A percentile compares a stretch with the other conserved stretches of the same genome.
phyloP scores from a whole-genome alignment of 768 basidiomycete species.

The Tephrocybe sp. region DNA sequence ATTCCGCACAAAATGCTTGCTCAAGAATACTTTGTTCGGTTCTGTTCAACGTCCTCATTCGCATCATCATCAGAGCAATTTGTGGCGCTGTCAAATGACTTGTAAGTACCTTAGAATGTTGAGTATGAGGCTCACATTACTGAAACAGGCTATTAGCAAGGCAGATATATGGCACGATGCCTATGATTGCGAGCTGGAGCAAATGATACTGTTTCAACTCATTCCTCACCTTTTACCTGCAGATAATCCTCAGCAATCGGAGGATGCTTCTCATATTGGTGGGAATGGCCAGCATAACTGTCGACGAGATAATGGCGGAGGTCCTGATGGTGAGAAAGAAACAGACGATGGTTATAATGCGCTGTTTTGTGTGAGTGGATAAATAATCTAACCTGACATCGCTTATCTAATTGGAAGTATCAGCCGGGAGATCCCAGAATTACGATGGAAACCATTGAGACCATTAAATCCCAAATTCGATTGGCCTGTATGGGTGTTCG shows the following conservation, averaged over 20 bases:
- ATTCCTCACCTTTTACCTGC: slow-evolving; percentile 24
- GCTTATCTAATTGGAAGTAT: neutral
- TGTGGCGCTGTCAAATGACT: slow-evolving; percentile 21
- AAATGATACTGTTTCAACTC: slow-evolving; percentile 26
- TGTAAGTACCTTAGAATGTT: slow-evolving; percentile 5
- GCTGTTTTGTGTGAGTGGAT: slow-evolving; percentile 10
- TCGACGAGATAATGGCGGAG: slow-evolving; percentile 23
- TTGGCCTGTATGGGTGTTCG: slow-evolving; percentile 18
- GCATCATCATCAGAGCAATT: slow-evolving; percentile 30
- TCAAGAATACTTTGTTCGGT: slow-evolving; percentile 33
- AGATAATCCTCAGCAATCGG: slow-evolving; percentile 33
- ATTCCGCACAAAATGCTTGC: slow-evolving; percentile 23
- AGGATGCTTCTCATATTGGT: slow-evolving; percentile 24
- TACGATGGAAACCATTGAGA: slow-evolving; percentile 4
- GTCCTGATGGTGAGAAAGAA: slow-evolving; percentile 17
- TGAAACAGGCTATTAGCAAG: slow-evolving; percentile 1
- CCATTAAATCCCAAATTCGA: slow-evolving; percentile 13
- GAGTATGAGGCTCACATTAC: no score
- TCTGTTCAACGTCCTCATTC: slow-evolving; percentile 28
- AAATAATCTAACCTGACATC: neutral
- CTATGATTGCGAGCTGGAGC: slow-evolving; percentile 23
- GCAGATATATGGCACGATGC: slow-evolving; percentile 19
- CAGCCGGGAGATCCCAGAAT: slow-evolving; percentile 10
- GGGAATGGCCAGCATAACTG: slow-evolving; percentile 22
- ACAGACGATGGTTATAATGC: slow-evolving; percentile 18